Base-by-base conservation (phyloP, 345 rosid species). In the Heritiera fomes region DNA sequence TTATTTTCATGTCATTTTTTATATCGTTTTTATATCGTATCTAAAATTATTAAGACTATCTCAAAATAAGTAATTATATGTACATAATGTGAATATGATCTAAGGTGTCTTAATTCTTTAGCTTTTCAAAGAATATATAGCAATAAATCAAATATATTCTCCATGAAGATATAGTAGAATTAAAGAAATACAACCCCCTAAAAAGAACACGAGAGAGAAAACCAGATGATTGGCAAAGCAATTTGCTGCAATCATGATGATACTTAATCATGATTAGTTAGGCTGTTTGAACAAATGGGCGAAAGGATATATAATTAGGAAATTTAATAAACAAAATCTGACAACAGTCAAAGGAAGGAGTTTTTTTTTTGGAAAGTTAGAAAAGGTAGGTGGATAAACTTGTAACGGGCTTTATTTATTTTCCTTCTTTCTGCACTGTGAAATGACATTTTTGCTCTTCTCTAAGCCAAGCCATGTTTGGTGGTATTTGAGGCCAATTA, bases 291-390 rank as follows among this genome's bases (percentile, higher is more conserved):
- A 80, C 80, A 80, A 82, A 82, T 56, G 84, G 82, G 77, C 79
- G 65, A 78, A 77, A 76, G 80, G 78, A 34, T 34, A 34, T 34
- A 34, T 1, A 34, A 34, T 52, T 52, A 71, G 17, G 45, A 34
- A 78, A 79, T 80, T 70, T 34, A 34, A 34, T 34, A 34, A 34
- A 34, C 38, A 73, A 73, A 56, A 15, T 72, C 17, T 79, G 75
- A 78, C 63, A 86, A 74, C 80, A 83, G 92, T 89, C 91, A 87
- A 89, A 87, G 81, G 80, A 79, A 73, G 49, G 69, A 67, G 67
- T 66, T 78, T 81, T 34, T 34, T 34, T 34, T 34, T 34, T 34
- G 2, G 65, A 71, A 80, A 63, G 59, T 46, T 78, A 68, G 38
- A 43, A 78, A 75, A 53, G 28, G 1, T 72, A 20, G 62, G 46